Evolutionary conservation across 2,329 filamentous ascomycete species (phyloP).

Genomic region (Aspergillus floridensis): DNA sequence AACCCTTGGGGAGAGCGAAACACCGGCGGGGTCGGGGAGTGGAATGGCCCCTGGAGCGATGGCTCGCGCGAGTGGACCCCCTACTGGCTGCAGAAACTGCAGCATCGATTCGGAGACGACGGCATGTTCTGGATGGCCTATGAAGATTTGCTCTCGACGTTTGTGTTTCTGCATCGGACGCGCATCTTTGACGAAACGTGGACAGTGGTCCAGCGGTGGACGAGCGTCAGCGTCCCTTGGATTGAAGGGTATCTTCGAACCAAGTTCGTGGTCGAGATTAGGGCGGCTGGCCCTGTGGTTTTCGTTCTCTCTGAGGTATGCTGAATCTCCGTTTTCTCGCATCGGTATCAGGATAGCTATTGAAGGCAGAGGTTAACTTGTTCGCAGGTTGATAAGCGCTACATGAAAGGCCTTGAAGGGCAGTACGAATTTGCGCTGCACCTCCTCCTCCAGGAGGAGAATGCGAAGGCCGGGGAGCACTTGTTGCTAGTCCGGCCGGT

Average conservation of each 20-base stretch:
- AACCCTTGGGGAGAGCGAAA: background rate
- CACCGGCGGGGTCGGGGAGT: background rate
- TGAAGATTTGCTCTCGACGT: background rate
- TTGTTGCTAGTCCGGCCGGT: background rate
- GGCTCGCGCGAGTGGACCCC: slow-evolving; percentile 1
- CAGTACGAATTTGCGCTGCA: background rate
- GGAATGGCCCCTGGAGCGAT: background rate
- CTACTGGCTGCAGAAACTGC: background rate
- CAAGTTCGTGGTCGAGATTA: background rate
- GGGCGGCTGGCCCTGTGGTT: background rate
- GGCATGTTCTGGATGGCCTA: background rate
- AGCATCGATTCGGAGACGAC: background rate
- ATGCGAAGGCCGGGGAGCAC: background rate
- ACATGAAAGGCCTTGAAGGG: background rate
- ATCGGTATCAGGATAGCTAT: too few relatives aligned
- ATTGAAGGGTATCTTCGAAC: background rate
- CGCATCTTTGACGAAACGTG: background rate
- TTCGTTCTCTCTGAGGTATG: background rate
- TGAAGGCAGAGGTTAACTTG: too few relatives aligned
- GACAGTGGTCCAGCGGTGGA: slow-evolving; percentile 1
- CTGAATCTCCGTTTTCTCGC: background rate
- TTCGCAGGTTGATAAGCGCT: background rate
- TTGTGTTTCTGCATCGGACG: background rate
- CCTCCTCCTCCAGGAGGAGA: background rate
- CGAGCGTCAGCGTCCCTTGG: background rate